These are phyloP conservation scores for Curvularia lunata DNA, from an alignment of 2,329 filamentous ascomycete species.

Conservation along the genomic window DNA sequence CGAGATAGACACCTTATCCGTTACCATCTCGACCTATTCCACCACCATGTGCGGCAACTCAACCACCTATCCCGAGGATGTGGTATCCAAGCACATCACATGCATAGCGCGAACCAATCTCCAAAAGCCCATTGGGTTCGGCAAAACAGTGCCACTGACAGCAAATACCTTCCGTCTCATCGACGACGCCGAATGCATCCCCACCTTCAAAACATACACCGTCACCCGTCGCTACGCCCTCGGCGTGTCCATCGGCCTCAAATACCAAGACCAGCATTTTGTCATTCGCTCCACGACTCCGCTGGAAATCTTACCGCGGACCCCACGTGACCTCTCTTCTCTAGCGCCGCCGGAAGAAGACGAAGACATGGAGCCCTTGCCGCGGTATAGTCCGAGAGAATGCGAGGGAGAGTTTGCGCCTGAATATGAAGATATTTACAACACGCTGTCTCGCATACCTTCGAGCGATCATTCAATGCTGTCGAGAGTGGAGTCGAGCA, in stretches of 20 bases:
- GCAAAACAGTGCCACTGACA: constrained; percentile 28
- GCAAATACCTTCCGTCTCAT: constrained; percentile 41
- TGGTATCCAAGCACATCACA: constrained; percentile 38
- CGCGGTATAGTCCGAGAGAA: constrained; percentile 39
- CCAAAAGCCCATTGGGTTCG: constrained; percentile 31
- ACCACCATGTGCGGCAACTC: constrained; percentile 39
- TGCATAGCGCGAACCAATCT: constrained; percentile 40
- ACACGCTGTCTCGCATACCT: constrained; percentile 23
- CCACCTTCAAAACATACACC: constrained; percentile 45
- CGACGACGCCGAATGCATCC: constrained; percentile 43
- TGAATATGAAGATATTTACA: constrained; percentile 39
- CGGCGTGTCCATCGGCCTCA: constrained; percentile 35
- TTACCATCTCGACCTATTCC: constrained; percentile 43
- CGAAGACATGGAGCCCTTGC: constrained; percentile 39
- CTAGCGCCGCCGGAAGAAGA: constrained; percentile 22
- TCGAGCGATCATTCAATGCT: constrained; percentile 22
- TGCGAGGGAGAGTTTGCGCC: constrained; percentile 40
- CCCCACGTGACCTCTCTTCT: constrained; percentile 20
- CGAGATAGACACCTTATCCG: constrained; percentile 35
- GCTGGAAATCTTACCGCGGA: constrained; percentile 41
- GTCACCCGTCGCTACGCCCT: constrained; percentile 42
- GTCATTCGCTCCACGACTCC: constrained; percentile 34
- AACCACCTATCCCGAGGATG: constrained; percentile 37
- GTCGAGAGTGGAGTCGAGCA: constrained; percentile 19
- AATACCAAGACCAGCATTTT: constrained; percentile 35